Conservation (phyloP, 805 yeast genomes). For the Brettanomyces sp. region DNA sequence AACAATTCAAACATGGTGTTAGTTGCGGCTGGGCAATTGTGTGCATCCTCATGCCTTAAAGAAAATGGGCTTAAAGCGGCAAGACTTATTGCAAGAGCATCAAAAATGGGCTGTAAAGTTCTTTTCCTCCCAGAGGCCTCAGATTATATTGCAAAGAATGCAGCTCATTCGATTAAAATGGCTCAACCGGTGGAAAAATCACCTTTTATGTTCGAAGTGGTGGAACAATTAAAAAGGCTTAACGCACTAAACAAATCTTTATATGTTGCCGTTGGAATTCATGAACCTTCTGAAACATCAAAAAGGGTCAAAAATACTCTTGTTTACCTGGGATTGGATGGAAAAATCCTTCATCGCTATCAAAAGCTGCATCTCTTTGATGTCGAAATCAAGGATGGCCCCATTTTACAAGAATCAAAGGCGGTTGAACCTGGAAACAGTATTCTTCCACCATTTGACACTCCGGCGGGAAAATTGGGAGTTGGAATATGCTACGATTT, state of each 20-base stretch:
- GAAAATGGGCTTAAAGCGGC: slow-evolving; percentile 54
- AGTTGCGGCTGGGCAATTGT: slow-evolving; percentile 81
- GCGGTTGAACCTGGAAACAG: slow-evolving; percentile 72
- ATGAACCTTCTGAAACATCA: slow-evolving; percentile 53
- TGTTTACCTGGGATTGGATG: slow-evolving; percentile 58
- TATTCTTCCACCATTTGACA: slow-evolving; percentile 43
- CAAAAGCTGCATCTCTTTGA: slow-evolving; percentile 88
- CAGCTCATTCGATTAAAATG: slow-evolving; percentile 54
- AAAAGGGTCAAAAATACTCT: slow-evolving; percentile 60
- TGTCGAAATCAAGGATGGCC: slow-evolving; percentile 75
- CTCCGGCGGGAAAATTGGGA: slow-evolving; percentile 60
- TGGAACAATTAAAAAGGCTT: slow-evolving; percentile 34
- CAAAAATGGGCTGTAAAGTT: slow-evolving; percentile 48
- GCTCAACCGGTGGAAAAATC: slow-evolving; percentile 37
- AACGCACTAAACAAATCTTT: slow-evolving; percentile 32
- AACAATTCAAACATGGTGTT: slow-evolving; percentile 34
- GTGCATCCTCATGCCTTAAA: slow-evolving; percentile 56
- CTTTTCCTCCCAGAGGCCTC: slow-evolving; percentile 90
- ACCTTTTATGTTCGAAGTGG: slow-evolving; percentile 35
- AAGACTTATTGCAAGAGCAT: slow-evolving; percentile 55
- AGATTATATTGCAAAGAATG: slow-evolving; percentile 71
- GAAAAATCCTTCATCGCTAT: slow-evolving; percentile 59
- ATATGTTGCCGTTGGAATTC: slow-evolving; percentile 79
- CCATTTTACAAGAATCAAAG: slow-evolving; percentile 65
- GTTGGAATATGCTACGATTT: slow-evolving; percentile 78